Percentiles rank a stretch among this genome's conserved stretches.
These are phyloP conservation scores for Fusarium foetens DNA, from an alignment of 2,329 filamentous ascomycete genomes.

Conservation along the genomic window DNA sequence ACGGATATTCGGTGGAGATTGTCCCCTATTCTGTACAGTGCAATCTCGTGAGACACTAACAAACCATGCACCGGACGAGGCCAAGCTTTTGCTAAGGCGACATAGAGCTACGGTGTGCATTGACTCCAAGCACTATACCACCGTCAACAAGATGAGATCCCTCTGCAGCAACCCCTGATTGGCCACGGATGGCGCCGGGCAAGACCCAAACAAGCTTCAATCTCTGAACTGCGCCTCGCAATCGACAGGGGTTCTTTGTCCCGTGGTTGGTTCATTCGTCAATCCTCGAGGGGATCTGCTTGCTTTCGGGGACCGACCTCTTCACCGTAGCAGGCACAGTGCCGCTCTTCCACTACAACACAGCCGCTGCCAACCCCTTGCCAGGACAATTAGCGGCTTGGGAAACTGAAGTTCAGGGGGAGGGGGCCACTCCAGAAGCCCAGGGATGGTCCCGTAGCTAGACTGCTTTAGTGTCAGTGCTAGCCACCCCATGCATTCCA, in stretches of 20 bases:
- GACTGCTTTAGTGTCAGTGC: not conserved
- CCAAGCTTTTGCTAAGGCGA: conserved; percentile 20
- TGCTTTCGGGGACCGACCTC: not conserved
- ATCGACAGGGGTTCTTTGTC: conserved; percentile 18
- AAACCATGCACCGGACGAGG: not conserved
- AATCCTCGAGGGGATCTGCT: conserved; percentile 16
- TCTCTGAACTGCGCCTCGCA: conserved; percentile 41
- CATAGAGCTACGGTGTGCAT: conserved; percentile 31
- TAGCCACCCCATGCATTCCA: conserved; percentile 23
- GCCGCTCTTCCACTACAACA: conserved; percentile 17
- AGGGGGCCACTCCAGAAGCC: conserved; percentile 2
- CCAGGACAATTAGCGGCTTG: conserved; percentile 32
- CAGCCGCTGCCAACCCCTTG: conserved; percentile 29
- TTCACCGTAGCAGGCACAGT: conserved; percentile 29
- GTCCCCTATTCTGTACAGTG: conserved; percentile 44
- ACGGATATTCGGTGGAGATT: conserved; percentile 44
- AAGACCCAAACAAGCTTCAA: conserved; percentile 43
- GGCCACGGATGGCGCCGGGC: conserved; percentile 23
- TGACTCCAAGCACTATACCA: conserved; percentile 38
- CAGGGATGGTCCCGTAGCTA: conserved; percentile 21
- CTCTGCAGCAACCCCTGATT: conserved; percentile 30
- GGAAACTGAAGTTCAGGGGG: conserved; percentile 24
- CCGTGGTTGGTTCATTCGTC: conserved; percentile 20
- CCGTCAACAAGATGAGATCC: conserved; percentile 44
- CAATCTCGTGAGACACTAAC: conserved; percentile 21